A percentile compares a stretch with the other conserved stretches of the same genome.
phyloP scores from a whole-genome alignment of 805 yeast species.

The Starmerella stellata region DNA sequence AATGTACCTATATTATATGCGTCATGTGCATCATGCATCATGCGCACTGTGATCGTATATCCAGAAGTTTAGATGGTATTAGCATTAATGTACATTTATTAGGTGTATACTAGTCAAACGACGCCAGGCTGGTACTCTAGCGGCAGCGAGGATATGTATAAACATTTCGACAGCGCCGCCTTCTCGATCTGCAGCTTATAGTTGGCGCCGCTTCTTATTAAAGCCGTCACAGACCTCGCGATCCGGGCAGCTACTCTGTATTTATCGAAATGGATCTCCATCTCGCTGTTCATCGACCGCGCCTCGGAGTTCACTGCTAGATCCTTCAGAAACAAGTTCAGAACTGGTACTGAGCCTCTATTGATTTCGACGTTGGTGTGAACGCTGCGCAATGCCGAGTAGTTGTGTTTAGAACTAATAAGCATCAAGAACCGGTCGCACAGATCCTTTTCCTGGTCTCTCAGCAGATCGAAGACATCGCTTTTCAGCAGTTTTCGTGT shows the following conservation, averaged over 20 bases:
- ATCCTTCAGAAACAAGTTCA: slow-evolving; percentile 72
- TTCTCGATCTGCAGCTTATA: slow-evolving; percentile 39
- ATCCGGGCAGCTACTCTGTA: slow-evolving; percentile 59
- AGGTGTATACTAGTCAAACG: too few relatives aligned
- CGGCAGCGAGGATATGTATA: slow-evolving; percentile 19
- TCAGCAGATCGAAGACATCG: slow-evolving; percentile 57
- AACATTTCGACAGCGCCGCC: slow-evolving; percentile 64
- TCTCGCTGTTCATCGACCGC: slow-evolving; percentile 29
- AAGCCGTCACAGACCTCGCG: slow-evolving; percentile 56
- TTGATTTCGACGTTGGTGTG: slow-evolving; percentile 42
- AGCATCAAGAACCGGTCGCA: slow-evolving; percentile 52
- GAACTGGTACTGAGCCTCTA: slow-evolving; percentile 74
- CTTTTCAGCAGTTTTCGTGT: slow-evolving; percentile 35
- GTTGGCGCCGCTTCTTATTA: slow-evolving; percentile 68
- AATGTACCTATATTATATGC: too few relatives aligned
- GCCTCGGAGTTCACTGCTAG: slow-evolving; percentile 55
- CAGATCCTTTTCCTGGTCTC: slow-evolving; percentile 51
- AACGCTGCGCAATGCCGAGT: slow-evolving; percentile 44
- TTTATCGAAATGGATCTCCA: slow-evolving; percentile 55
- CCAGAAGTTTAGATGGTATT: too few relatives aligned
- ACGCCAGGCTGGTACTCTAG: not conserved
- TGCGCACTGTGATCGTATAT: too few relatives aligned
- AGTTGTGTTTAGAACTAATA: slow-evolving; percentile 60
- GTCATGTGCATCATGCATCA: too few relatives aligned
- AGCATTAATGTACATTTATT: too few relatives aligned